Conservation (phyloP, 2,329 filamentous ascomycete genomes). For the Cercospora janseana region DNA sequence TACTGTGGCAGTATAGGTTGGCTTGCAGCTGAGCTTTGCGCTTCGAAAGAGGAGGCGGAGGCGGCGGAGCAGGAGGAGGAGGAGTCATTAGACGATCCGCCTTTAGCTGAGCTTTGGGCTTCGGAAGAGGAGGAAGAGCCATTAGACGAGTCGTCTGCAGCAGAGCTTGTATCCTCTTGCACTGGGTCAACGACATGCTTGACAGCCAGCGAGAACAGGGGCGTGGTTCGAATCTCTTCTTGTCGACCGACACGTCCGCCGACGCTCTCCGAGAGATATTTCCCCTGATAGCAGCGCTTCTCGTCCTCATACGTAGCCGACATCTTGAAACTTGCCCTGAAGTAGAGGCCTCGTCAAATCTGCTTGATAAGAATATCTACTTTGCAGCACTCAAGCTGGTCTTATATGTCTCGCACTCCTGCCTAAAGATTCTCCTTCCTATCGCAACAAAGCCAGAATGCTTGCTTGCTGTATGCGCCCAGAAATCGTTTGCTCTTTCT, state of each 20-base stretch:
- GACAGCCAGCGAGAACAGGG: constrained; percentile 31
- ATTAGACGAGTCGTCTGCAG: neutral
- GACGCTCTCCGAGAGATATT: constrained; percentile 1
- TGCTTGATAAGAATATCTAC: no score
- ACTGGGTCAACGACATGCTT: constrained; percentile 20
- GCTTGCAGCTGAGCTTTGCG: neutral
- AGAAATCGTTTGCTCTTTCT: neutral
- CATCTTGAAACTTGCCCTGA: no score
- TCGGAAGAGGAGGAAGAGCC: neutral
- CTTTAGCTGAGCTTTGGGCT: neutral
- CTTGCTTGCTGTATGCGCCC: constrained; percentile 12
- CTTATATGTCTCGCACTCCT: neutral
- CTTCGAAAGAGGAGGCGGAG: no score
- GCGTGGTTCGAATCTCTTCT: constrained; percentile 29
- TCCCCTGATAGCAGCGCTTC: constrained; percentile 4
- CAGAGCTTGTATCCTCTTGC: neutral
- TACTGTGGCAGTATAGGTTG: constrained; percentile 29
- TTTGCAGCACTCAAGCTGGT: no score
- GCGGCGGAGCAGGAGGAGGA: neutral
- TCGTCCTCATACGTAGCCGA: constrained; percentile 1
- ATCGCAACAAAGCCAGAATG: constrained; percentile 7
- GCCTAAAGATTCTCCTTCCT: no score
- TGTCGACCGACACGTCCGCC: constrained; percentile 14
- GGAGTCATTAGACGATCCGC: neutral
- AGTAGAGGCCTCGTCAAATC: no score